Conservation (phyloP, 768 basidiomycete species). For the Suillus ampliporus region DNA sequence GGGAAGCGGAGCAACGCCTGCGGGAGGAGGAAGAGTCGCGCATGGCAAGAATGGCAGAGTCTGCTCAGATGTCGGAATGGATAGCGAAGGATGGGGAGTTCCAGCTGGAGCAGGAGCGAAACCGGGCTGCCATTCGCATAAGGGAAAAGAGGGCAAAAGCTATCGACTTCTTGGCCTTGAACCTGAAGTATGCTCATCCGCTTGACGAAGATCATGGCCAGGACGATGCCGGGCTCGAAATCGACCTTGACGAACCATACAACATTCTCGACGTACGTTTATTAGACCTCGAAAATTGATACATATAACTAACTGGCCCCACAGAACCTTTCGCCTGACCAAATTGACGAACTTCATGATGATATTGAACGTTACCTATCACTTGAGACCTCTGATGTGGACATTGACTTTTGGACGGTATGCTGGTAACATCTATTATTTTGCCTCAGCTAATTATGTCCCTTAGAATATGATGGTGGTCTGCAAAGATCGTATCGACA, state of each 20-base stretch:
- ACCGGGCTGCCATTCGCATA: conserved; percentile 90
- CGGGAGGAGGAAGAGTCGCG: conserved; percentile 92
- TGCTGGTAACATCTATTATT: conserved; percentile 25
- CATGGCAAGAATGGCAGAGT: conserved; percentile 89
- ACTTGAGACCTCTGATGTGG: conserved; percentile 82
- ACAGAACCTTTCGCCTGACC: conserved; percentile 83
- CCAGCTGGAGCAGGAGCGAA: conserved; percentile 92
- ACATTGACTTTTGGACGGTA: conserved; percentile 98
- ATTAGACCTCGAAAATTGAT: background rate
- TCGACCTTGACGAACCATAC: conserved; percentile 98
- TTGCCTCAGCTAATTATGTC: conserved; percentile 11
- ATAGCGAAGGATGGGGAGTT: conserved; percentile 96
- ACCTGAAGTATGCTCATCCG: conserved; percentile 89
- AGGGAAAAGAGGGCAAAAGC: conserved; percentile 97
- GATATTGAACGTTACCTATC: conserved; percentile 93
- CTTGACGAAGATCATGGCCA: conserved; percentile 70
- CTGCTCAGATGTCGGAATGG: conserved; percentile 98
- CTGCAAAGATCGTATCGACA: conserved; percentile 88
- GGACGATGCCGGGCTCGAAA: conserved; percentile 91
- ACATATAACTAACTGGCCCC: conserved; percentile 16
- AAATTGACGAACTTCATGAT: conserved; percentile 92
- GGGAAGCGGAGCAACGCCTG: conserved; percentile 87
- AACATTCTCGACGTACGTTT: conserved; percentile 89
- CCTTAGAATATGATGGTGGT: conserved; percentile 95
- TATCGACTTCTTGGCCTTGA: conserved; percentile 96